Conservation (phyloP, 257 asterid genomes). For the Scutellaria minor region DNA sequence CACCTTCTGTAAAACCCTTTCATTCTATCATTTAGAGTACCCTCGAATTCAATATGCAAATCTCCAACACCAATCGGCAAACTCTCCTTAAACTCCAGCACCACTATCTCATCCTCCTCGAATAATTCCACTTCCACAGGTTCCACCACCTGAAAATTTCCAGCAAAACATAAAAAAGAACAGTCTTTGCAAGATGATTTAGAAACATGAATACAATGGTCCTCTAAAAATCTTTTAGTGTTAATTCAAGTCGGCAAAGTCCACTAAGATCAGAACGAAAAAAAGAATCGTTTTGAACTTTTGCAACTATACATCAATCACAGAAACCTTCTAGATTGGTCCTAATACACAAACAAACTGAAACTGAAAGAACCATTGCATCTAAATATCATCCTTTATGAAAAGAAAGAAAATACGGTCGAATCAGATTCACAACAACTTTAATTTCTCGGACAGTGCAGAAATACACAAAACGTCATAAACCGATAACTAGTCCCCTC, state of each 20-base stretch:
- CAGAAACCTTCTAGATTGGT: no score
- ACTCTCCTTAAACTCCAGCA: slow-evolving; percentile 68
- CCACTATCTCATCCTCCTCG: slow-evolving; percentile 77
- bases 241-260: not conserved
- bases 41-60: slow-evolving; percentile 70
- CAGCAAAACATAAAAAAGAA: not conserved
- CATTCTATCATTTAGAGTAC: slow-evolving; percentile 90
- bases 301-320: not conserved
- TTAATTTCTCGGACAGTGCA: no score
- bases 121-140: slow-evolving; percentile 60
- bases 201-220: no score
- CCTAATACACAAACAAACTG: no score
- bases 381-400: no score
- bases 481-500: no score
- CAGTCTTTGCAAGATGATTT: not conserved
- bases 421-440: no score
- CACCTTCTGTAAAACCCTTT: slow-evolving; percentile 96
- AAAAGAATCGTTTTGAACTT: not conserved
- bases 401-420: no score
- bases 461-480: no score
- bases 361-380: no score
- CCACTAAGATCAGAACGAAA: not conserved
- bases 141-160: slow-evolving; percentile 47
- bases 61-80: slow-evolving; percentile 74
- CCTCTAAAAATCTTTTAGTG: no score